Percentiles rank a stretch among this genome's conserved stretches.
These are phyloP conservation scores for Colletotrichum limetticola DNA, from an alignment of 2,329 filamentous ascomycete species.

Conservation along the genomic window DNA sequence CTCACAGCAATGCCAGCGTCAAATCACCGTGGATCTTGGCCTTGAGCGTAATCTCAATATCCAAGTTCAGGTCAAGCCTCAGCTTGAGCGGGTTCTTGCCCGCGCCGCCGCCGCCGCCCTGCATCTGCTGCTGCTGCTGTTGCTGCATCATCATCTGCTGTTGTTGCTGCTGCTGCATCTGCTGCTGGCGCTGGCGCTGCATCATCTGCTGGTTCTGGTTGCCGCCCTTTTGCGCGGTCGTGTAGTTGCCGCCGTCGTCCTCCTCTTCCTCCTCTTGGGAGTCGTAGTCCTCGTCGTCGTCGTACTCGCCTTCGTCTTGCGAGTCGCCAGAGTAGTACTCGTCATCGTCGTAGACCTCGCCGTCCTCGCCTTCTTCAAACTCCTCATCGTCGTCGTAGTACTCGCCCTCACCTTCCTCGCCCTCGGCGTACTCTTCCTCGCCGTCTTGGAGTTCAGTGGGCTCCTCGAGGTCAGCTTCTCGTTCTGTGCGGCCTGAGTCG, in stretches of 20 bases:
- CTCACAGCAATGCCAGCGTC: conserved; percentile 77
- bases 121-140: conserved; percentile 40
- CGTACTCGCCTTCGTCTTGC: conserved; percentile 36
- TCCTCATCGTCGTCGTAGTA: conserved; percentile 34
- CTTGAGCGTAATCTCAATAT: conserved; percentile 87
- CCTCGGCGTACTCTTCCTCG: too few species aligned
- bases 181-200: conserved; percentile 23
- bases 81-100: conserved; percentile 39
- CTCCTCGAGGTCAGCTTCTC: conserved; percentile 21
- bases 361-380: conserved; percentile 26
- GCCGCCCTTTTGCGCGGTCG: conserved; percentile 2
- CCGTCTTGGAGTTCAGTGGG: conserved; percentile 15
- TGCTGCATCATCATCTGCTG: conserved; percentile 41
- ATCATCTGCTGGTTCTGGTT: conserved; percentile 12
- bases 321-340: conserved; percentile 34
- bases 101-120: conserved; percentile 38
- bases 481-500: conserved; percentile 14
- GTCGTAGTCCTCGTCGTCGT: conserved; percentile 38
- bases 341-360: conserved; percentile 33
- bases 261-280: conserved; percentile 26
- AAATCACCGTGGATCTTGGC: conserved; percentile 87
- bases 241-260: conserved; percentile 30
- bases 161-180: conserved; percentile 37
- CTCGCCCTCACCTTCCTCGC: conserved; percentile 23
- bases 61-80: conserved; percentile 72